Base-by-base conservation (phyloP, 2,329 filamentous ascomycete species). In the Penicillium polonicum region DNA sequence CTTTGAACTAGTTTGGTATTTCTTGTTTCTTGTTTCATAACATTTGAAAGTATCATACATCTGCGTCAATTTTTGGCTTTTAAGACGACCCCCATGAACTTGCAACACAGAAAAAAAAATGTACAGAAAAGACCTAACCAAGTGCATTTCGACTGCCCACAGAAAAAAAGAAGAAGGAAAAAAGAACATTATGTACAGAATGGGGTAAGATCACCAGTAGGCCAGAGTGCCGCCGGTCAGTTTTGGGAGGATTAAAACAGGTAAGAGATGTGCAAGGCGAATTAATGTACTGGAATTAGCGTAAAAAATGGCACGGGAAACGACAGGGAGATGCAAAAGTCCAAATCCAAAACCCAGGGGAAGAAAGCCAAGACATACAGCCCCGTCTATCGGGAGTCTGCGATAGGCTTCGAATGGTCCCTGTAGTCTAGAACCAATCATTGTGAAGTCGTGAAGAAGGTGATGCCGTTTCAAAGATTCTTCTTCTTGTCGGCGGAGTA, bases 401-500 rank as follows among this genome's bases (percentile, higher is more conserved):
- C 2, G 4, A 29, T 50, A 19, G 21, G 27, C 6, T 19, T 17
- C 6, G 19, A 23, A 33, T n/a, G 35, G 15, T 23, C 21, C 27
- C 17, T 52, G 42, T 29, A 52, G 42, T n/a, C 27, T 19, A 33
- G 48, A 52, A 51, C 53, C 53, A 52, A 49, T 38, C 33, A 42
- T 46, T 44, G 27, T 19, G 17, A 50, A 52, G 36, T 46, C 57
- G 39, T 43, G 52, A 55, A 39, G 44, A 58, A 38, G n/a, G n/a
- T 29, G 15, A 43, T 51, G 35, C 33, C 15, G 21, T 48, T 51
- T 73, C 65, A 78, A 50, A 74, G 58, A 19, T 69, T 63, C 64
- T 79, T 79, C 56, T 62, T 69, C 36, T 67, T 56, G 21, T 65
- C 65, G 12, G 72, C 66, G 25, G 70, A 57, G 58, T 80, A 80